Evolutionary conservation across 192 early-diverging fungal genomes (phyloP).

Genomic region (Coemansia sp.): DNA sequence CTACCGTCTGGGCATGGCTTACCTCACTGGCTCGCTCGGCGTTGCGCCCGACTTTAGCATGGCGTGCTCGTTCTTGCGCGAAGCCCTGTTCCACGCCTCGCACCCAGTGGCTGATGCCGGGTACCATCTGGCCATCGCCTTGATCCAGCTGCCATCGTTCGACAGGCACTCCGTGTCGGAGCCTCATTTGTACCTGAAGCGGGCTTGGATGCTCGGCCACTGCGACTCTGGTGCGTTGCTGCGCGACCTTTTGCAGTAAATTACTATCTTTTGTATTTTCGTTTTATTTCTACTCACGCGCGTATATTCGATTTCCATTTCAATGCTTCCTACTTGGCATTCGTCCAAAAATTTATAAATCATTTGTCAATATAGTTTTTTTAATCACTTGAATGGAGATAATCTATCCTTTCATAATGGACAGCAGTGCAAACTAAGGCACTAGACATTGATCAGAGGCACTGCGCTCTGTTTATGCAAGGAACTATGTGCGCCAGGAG

Average conservation of each 20-base stretch:
- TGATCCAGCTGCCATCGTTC: constrained; percentile 54
- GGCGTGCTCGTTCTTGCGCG: constrained; percentile 53
- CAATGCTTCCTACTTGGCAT: background rate
- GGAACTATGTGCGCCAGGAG: background rate
- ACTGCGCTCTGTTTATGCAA: background rate
- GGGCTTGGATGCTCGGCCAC: constrained; percentile 53
- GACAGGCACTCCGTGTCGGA: constrained; percentile 39
- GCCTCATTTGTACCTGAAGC: constrained; percentile 51
- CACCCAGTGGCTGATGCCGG: constrained; percentile 56
- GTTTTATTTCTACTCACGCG: background rate
- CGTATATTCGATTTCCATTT: background rate
- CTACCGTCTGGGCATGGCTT: constrained; percentile 51
- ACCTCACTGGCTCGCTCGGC: constrained; percentile 48
- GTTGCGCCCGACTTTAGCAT: constrained; percentile 51
- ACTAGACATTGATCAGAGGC: background rate
- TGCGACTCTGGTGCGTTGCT: constrained; percentile 46
- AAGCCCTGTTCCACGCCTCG: constrained; percentile 46
- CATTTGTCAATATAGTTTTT: background rate
- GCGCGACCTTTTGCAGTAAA: constrained; percentile 42
- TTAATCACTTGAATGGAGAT: background rate
- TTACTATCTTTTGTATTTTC: no score
- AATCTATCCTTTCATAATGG: background rate
- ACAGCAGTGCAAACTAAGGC: no score
- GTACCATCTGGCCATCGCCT: constrained; percentile 38
- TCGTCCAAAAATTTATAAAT: no score